These are phyloP conservation scores for Boletus subparvulus DNA, from an alignment of 768 basidiomycete genomes.

Conservation along the genomic window DNA sequence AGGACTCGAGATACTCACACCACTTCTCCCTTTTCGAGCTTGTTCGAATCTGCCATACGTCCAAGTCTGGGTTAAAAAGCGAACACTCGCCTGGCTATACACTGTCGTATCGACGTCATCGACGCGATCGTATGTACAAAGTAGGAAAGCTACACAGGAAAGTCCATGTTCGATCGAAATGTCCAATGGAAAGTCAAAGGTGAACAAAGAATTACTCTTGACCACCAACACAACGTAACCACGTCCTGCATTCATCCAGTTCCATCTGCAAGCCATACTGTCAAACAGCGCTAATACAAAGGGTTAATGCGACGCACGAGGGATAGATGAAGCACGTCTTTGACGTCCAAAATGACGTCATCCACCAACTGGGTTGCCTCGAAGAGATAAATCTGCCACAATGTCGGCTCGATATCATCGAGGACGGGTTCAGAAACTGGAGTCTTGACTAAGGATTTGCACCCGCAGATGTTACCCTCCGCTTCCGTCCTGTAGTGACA, in stretches of 20 bases:
- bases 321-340: constrained; percentile 25
- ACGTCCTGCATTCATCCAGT: constrained; percentile 24
- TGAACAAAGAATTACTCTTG: neutral
- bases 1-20: constrained; percentile 26
- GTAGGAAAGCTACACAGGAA: constrained; percentile 10
- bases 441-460: neutral
- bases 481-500: constrained; percentile 36
- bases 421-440: neutral
- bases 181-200: neutral
- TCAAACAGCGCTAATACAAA: constrained; percentile 1
- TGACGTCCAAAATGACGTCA: constrained; percentile 24
- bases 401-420: neutral
- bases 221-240: constrained; percentile 20
- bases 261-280: constrained; percentile 17
- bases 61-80: neutral
- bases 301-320: constrained; percentile 12
- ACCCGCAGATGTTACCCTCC: constrained; percentile 10
- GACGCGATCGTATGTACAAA: constrained; percentile 9
- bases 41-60: constrained; percentile 19
- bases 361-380: constrained; percentile 11
- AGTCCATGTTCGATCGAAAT: neutral
- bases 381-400: constrained; percentile 10
- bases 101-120: constrained; percentile 9
- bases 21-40: constrained; percentile 33
- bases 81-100: neutral